Evolutionary conservation across 768 basidiomycete species (phyloP).

Genomic region (Naganishia vaughanmartiniae): DNA sequence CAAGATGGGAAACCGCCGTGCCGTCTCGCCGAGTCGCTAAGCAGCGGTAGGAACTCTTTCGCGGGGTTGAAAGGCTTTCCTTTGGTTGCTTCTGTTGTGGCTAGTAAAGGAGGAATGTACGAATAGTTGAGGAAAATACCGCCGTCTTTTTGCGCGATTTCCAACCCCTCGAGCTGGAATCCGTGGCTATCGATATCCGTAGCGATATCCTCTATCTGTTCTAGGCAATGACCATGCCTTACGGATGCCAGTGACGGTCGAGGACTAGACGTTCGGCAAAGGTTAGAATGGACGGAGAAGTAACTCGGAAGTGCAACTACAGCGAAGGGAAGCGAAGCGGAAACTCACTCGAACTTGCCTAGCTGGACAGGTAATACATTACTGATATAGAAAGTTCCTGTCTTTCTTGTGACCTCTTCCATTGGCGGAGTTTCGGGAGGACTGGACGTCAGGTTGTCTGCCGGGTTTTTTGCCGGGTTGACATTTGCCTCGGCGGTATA

Average conservation of each 20-base stretch:
- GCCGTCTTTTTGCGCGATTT: constrained; percentile 40
- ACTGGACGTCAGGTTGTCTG: background rate
- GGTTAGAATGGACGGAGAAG: background rate
- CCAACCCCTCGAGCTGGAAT: constrained; percentile 47
- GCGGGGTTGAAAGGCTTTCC: constrained; percentile 28
- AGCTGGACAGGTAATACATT: constrained; percentile 49
- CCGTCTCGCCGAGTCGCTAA: constrained; percentile 39
- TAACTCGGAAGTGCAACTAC: background rate
- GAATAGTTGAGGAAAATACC: constrained; percentile 50
- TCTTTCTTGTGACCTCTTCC: constrained; percentile 14
- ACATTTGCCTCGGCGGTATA: background rate
- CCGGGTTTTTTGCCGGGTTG: background rate
- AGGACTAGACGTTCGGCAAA: constrained; percentile 17
- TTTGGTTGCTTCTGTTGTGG: constrained; percentile 7
- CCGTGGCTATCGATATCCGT: constrained; percentile 31
- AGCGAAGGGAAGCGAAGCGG: background rate
- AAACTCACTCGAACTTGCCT: constrained; percentile 40
- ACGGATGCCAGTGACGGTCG: constrained; percentile 39
- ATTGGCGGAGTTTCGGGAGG: background rate
- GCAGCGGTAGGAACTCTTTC: constrained; percentile 42
- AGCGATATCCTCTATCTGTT: constrained; percentile 47
- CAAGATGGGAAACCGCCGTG: constrained; percentile 49
- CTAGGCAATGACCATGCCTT: constrained; percentile 45
- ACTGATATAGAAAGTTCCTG: constrained; percentile 46
- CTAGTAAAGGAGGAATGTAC: constrained; percentile 33